Percentiles rank a stretch among this genome's conserved stretches.
Conservation (phyloP, 108 stramenopile species). For the Pseudonitzschia multistriata region DNA sequence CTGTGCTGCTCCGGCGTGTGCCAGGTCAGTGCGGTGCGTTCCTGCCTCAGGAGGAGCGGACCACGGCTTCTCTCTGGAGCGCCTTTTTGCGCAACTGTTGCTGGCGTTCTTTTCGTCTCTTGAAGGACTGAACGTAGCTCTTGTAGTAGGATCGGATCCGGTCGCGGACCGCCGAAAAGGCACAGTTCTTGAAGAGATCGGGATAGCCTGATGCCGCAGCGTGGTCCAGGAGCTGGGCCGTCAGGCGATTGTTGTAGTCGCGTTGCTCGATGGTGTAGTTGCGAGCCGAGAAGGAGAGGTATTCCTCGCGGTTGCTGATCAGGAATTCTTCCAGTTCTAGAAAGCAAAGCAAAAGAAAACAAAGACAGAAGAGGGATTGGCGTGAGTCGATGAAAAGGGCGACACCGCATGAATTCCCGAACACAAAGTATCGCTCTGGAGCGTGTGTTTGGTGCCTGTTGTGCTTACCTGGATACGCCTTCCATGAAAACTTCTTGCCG, state of each 20-base stretch:
- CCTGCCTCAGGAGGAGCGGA: background rate
- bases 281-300: constrained; percentile 41
- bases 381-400: background rate
- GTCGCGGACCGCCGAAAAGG: constrained; percentile 45
- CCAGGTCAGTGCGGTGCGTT: background rate
- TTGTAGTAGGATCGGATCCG: constrained; percentile 60
- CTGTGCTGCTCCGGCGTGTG: too few species aligned
- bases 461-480: constrained; percentile 16
- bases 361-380: background rate
- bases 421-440: background rate
- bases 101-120: constrained; percentile 14
- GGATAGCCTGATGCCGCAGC: constrained; percentile 53
- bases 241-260: constrained; percentile 70
- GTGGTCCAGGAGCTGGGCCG: constrained; percentile 54
- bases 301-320: constrained; percentile 36
- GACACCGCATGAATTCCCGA: background rate
- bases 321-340: constrained; percentile 37
- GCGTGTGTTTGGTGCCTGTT: too few species aligned
- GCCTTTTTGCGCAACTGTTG: background rate
- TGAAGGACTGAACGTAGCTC: constrained; percentile 39
- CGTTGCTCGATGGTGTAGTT: constrained; percentile 77
- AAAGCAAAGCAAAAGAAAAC: constrained; percentile 5
- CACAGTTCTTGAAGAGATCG: constrained; percentile 35
- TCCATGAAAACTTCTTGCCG: constrained; percentile 54
- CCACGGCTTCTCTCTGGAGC: background rate